These are phyloP conservation scores for Herpetomonas tarakana DNA, from an alignment of 208 protist genomes.

Conservation along the genomic window DNA sequence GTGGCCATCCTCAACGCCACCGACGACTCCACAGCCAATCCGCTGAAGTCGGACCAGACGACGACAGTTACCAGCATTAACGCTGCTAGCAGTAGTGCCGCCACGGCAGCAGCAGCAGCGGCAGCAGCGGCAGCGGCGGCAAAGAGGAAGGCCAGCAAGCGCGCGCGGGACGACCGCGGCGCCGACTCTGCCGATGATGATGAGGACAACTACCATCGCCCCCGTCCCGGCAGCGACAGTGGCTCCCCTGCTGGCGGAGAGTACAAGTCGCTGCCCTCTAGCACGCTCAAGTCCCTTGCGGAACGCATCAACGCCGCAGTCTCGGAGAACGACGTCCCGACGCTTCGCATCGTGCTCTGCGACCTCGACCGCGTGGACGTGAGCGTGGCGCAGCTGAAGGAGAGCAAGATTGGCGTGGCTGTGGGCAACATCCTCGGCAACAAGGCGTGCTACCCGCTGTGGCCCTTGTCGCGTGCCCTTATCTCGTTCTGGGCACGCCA, in stretches of 20 bases:
- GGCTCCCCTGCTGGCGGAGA: not conserved
- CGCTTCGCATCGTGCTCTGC: conserved; percentile 43
- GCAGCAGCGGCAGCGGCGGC: conserved; percentile 4
- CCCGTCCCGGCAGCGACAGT: not conserved
- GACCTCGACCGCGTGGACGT: conserved; percentile 61
- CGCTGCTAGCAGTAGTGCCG: not conserved
- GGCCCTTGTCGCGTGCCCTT: conserved; percentile 64
- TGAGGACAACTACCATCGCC: not conserved
- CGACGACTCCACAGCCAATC: conserved; percentile 62
- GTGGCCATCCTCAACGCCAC: conserved; percentile 54
- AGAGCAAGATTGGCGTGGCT: conserved; percentile 72
- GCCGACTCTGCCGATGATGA: not conserved
- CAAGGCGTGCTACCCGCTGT: conserved; percentile 37
- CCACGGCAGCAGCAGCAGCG: conserved; percentile 4
- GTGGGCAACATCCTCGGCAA: conserved; percentile 56
- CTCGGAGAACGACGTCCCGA: conserved; percentile 22
- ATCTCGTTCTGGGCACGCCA: conserved; percentile 71
- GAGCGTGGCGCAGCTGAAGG: conserved; percentile 42
- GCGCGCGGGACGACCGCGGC: conserved; percentile 14
- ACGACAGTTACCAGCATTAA: not conserved
- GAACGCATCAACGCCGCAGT: conserved; percentile 39
- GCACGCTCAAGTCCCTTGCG: conserved; percentile 41
- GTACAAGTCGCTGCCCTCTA: conserved; percentile 16
- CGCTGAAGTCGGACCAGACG: conserved; percentile 39
- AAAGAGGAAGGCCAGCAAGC: conserved; percentile 18